Percentiles rank a stretch among this genome's conserved stretches.
Evolutionary conservation across 2,329 filamentous ascomycete species (phyloP).

Genomic region (Ceratocystis smalleyi): DNA sequence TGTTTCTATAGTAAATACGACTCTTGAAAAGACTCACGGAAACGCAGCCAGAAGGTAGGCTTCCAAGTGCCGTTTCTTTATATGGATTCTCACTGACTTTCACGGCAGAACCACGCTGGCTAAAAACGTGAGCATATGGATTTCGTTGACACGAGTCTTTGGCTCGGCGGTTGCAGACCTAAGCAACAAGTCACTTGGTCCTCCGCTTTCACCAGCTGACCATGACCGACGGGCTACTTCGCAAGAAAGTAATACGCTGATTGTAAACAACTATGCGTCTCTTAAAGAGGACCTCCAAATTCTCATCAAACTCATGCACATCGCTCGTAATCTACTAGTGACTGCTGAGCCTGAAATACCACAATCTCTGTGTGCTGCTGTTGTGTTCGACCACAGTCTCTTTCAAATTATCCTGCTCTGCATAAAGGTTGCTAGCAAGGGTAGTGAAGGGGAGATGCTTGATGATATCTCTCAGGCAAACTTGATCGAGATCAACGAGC

Average conservation of each 20-base stretch:
- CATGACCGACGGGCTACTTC: slow-evolving; percentile 42
- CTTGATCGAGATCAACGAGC: slow-evolving; percentile 46
- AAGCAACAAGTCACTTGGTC: slow-evolving; percentile 43
- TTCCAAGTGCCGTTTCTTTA: background rate
- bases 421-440: slow-evolving; percentile 51
- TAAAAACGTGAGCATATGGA: slow-evolving; percentile 49
- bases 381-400: slow-evolving; percentile 50
- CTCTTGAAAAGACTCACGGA: slow-evolving; percentile 48
- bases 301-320: slow-evolving; percentile 52
- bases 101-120: slow-evolving; percentile 39
- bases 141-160: slow-evolving; percentile 47
- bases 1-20: slow-evolving; percentile 42
- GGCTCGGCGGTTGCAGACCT: slow-evolving; percentile 44
- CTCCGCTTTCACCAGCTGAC: slow-evolving; percentile 37
- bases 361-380: slow-evolving; percentile 48
- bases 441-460: slow-evolving; percentile 47
- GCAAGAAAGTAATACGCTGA: slow-evolving; percentile 46
- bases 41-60: slow-evolving; percentile 43
- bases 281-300: slow-evolving; percentile 48
- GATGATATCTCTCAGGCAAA: slow-evolving; percentile 42
- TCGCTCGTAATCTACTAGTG: slow-evolving; percentile 48
- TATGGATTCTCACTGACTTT: background rate
- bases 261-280: slow-evolving; percentile 44
- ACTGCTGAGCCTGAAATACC: slow-evolving; percentile 49
- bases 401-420: slow-evolving; percentile 51